Evolutionary conservation across 1,139 yeast genomes (phyloP).

Genomic region (Pichia sp.): DNA sequence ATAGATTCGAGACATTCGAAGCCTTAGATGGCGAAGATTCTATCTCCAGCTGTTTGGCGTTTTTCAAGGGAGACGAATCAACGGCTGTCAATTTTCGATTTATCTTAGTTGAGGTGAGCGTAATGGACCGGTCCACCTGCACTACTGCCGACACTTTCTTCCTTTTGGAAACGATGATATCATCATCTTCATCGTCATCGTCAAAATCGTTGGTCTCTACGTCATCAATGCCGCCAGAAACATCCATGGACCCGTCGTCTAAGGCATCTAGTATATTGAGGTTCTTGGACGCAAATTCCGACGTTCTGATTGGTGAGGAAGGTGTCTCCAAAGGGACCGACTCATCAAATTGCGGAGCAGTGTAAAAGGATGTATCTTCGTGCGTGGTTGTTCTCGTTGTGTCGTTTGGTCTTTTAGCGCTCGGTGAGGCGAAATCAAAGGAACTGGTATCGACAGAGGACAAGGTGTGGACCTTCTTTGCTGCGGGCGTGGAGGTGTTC

Average conservation of each 20-base stretch:
- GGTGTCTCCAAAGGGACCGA: constrained; percentile 23
- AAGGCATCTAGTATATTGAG: constrained; percentile 15
- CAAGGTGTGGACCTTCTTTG: constrained; percentile 15
- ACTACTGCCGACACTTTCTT: constrained; percentile 37
- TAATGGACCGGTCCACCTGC: constrained; percentile 32
- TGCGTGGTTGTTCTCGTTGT: constrained; percentile 5
- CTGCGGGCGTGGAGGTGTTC: constrained; percentile 15
- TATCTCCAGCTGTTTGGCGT: constrained; percentile 10
- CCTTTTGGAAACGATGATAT: constrained; percentile 47
- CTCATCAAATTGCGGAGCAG: constrained; percentile 23
- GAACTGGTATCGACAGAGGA: constrained; percentile 18
- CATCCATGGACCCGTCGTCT: constrained; percentile 16
- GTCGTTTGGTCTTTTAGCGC: neutral
- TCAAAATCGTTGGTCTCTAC: constrained; percentile 24
- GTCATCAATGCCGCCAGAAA: constrained; percentile 4
- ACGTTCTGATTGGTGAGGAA: constrained; percentile 28
- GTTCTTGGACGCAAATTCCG: constrained; percentile 1
- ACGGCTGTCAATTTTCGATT: constrained; percentile 13
- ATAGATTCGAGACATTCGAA: constrained; percentile 21
- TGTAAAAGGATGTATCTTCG: constrained; percentile 21
- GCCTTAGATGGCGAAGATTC: constrained; percentile 29
- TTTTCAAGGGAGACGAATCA: constrained; percentile 28
- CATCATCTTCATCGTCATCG: constrained; percentile 25
- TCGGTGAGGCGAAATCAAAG: constrained; percentile 16
- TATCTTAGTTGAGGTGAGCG: constrained; percentile 25